phyloP scores from a whole-genome alignment of 2,329 filamentous ascomycete genomes.

The Xylaria sp. region DNA sequence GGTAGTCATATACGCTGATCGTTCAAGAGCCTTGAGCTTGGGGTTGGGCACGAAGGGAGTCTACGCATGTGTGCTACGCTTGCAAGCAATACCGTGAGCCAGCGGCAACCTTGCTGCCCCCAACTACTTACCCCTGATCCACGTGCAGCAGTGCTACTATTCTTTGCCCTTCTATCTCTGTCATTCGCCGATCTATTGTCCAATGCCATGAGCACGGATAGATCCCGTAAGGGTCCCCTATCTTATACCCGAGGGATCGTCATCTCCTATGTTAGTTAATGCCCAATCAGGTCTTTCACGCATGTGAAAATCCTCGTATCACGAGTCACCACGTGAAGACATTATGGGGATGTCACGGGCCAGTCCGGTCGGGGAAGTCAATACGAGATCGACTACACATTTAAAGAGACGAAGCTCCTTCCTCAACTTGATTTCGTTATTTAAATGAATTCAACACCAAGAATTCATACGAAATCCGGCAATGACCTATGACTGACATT shows the following conservation, averaged over 20 bases:
- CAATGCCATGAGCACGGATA: constrained; percentile 1
- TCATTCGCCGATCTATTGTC: constrained; percentile 1
- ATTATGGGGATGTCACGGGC: constrained; percentile 24
- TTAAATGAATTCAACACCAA: not conserved
- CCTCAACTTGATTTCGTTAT: not conserved
- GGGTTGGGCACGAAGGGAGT: not conserved
- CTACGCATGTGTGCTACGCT: not conserved
- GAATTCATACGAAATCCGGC: not conserved
- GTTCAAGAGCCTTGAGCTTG: not conserved
- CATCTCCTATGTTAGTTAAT: constrained; percentile 11
- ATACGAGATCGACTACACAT: constrained; percentile 23
- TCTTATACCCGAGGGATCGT: constrained; percentile 17
- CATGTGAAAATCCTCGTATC: constrained; percentile 22
- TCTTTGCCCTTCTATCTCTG: not conserved
- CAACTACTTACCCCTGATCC: not conserved
- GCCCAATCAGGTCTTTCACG: constrained; percentile 25
- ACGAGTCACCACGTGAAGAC: constrained; percentile 29
- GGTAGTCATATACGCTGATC: not conserved
- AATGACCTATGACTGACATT: not conserved
- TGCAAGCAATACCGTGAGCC: not conserved
- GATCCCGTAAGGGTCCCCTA: not conserved
- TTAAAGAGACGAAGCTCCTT: constrained; percentile 21
- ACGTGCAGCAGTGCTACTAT: not conserved
- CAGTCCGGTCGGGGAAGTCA: constrained; percentile 10
- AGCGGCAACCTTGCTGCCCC: not conserved